Base-by-base conservation (phyloP, 2,329 filamentous ascomycete species). In the Nemania sp. region DNA sequence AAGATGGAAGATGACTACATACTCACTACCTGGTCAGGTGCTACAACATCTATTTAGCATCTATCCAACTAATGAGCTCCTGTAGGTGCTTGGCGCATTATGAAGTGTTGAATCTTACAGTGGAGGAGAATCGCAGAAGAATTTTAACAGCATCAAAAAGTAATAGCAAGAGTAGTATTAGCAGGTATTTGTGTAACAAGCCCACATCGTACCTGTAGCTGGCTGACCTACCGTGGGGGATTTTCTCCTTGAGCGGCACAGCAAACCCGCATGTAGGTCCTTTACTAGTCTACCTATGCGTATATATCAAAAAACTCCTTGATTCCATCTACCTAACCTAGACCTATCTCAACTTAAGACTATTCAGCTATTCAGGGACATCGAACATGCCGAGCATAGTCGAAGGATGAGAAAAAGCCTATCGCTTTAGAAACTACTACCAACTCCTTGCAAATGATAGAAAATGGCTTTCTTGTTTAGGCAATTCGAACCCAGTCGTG, bases 191-290 rank as follows among this genome's bases (percentile, higher is more conserved):
- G 18, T 18, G n/a, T 41, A 41, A 41, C 15, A 41, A 4, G 5
- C 38, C 1, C 38, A 41, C 13, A 41, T 41, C 11, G 5, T 11
- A 7, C 8, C 3, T 20, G 20, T 11, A 7, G 18, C 3, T 20
- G 20, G 43, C 45, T 24, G 18, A 20, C 32, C 22, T 58, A 64
- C 45, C 8, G 62, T 57, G 54, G 62, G 54, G 62, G 62, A 32
- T 27, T 26, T 5, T 52, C 1, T 26, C 10, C 51, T 51, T 20
- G 24, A 5, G 10, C n/a, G 20, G 24, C 3, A 27, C n/a, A 51
- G 20, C 22, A 13, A 27, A 15, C 47, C 5, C 27, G 22, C n/a
- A 45, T 45, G 41, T 45, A 20, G n/a, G 41, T 45, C 8, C 20
- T 51, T n/a, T 26, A 15, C n/a, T 8, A 45, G n/a, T n/a, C n/a